phyloP scores from a whole-genome alignment of 345 rosid species.

The Raphanus raphanistrum region DNA sequence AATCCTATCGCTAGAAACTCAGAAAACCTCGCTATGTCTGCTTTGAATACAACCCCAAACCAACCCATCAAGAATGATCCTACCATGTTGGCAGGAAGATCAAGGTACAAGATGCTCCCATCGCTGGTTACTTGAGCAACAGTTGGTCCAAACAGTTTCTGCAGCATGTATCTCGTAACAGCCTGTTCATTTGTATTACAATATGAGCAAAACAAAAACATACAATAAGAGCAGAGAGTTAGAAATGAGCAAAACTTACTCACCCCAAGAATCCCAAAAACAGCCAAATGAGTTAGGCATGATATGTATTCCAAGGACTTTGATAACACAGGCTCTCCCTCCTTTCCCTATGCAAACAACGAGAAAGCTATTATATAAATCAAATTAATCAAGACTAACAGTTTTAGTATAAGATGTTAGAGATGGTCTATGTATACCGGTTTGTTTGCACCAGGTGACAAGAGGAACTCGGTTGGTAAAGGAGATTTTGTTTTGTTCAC shows the following conservation, averaged over 20 bases:
- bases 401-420: not conserved
- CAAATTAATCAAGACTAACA: conserved; percentile 2
- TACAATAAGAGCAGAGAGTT: not conserved
- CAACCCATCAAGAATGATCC: conserved; percentile 99
- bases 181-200: conserved; percentile 50
- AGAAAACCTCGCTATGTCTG: conserved; percentile 59
- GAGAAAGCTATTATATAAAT: not conserved
- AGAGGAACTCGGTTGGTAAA: conserved; percentile 48
- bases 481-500: conserved; percentile 48
- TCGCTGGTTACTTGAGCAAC: conserved; percentile 64
- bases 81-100: conserved; percentile 93
- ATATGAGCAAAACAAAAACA: conserved; percentile 2
- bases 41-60: conserved; percentile 85
- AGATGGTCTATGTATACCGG: conserved; percentile 2
- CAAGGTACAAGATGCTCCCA: conserved; percentile 59
- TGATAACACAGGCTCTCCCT: conserved; percentile 43
- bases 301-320: conserved; percentile 53
- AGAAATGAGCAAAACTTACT: conserved; percentile 11
- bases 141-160: conserved; percentile 75
- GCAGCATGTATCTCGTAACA: conserved; percentile 67
- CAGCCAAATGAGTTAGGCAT: conserved; percentile 60
- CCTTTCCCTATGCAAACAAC: conserved; percentile 41
- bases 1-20: conserved; percentile 73
- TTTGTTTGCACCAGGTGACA: conserved; percentile 34
- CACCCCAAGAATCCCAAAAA: conserved; percentile 84